These are phyloP conservation scores for Pythium pectinolyticum DNA, from an alignment of 352 stramenopile species.

Conservation along the genomic window DNA sequence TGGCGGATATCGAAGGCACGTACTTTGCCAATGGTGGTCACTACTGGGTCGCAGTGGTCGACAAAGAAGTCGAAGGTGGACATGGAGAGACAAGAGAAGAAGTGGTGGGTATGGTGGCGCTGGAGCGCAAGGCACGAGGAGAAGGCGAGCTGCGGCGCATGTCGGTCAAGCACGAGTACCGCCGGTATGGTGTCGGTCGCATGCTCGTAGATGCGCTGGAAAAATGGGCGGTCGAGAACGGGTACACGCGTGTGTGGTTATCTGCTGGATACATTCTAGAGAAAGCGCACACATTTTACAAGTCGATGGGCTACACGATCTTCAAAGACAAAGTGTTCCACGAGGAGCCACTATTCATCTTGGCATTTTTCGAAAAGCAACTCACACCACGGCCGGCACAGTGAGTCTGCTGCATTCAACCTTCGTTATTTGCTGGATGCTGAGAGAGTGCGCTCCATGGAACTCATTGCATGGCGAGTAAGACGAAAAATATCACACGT, in stretches of 20 bases:
- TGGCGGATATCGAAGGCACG: slow-evolving; percentile 23
- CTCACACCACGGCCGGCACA: too few relatives aligned
- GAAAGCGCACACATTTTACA: slow-evolving; percentile 28
- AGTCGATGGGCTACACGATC: slow-evolving; percentile 27
- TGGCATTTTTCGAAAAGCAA: slow-evolving; percentile 30
- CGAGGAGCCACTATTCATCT: slow-evolving; percentile 36
- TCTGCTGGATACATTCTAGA: not conserved
- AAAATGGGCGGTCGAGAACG: slow-evolving; percentile 32
- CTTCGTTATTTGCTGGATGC: too few relatives aligned
- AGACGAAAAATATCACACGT: too few relatives aligned
- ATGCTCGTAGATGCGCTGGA: slow-evolving; percentile 41
- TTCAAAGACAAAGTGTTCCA: slow-evolving; percentile 25
- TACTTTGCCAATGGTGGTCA: slow-evolving; percentile 35
- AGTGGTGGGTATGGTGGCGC: slow-evolving; percentile 33
- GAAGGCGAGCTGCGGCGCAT: slow-evolving; percentile 45
- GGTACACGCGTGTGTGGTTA: slow-evolving; percentile 7
- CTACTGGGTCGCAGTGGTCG: slow-evolving; percentile 12
- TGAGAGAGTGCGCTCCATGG: too few relatives aligned
- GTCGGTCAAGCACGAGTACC: slow-evolving; percentile 39
- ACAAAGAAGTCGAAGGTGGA: too few relatives aligned
- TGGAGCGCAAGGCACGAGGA: slow-evolving; percentile 25
- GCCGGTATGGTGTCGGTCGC: slow-evolving; percentile 36
- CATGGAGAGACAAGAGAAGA: slow-evolving; percentile 6
- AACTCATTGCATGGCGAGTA: too few relatives aligned
- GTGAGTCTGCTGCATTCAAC: too few relatives aligned